A percentile compares a stretch with the other conserved stretches of the same genome.
These are phyloP conservation scores for Aspergillus ruber DNA, from an alignment of 2,329 filamentous ascomycete species.

Conservation along the genomic window DNA sequence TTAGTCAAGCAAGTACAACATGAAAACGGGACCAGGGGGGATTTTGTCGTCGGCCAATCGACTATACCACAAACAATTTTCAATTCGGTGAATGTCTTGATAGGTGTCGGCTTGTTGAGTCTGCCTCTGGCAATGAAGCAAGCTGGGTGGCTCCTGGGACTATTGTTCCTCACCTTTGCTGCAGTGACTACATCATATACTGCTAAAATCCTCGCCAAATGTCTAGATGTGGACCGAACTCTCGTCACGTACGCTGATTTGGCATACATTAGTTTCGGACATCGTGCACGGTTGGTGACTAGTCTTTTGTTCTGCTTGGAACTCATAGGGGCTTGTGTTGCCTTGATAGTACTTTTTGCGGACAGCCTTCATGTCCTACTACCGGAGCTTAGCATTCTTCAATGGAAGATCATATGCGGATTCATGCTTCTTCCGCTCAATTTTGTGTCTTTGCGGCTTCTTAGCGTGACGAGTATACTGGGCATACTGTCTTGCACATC, in stretches of 20 bases:
- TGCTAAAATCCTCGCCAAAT: slow-evolving; percentile 75
- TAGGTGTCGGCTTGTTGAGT: slow-evolving; percentile 83
- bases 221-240: slow-evolving; percentile 75
- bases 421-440: slow-evolving; percentile 72
- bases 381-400: slow-evolving; percentile 58
- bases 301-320: slow-evolving; percentile 85
- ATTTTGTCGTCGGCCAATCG: slow-evolving; percentile 85
- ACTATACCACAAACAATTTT: slow-evolving; percentile 93
- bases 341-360: slow-evolving; percentile 84
- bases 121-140: slow-evolving; percentile 82
- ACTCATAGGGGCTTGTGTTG: slow-evolving; percentile 80
- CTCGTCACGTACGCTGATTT: slow-evolving; percentile 93
- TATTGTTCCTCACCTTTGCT: slow-evolving; percentile 65
- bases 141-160: slow-evolving; percentile 79
- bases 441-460: slow-evolving; percentile 72
- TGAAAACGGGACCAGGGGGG: slow-evolving; percentile 71
- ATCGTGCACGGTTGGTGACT: slow-evolving; percentile 70
- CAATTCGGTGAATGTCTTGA: slow-evolving; percentile 90
- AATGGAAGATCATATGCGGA: slow-evolving; percentile 83
- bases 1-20: slow-evolving; percentile 86
- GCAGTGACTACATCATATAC: slow-evolving; percentile 79
- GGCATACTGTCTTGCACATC: slow-evolving; percentile 86
- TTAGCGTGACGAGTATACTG: slow-evolving; percentile 86
- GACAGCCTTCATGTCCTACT: slow-evolving; percentile 79
- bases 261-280: slow-evolving; percentile 83